phyloP scores from a whole-genome alignment of 495 filamentous ascomycete genomes.

The Lineolata rhizophorae region DNA sequence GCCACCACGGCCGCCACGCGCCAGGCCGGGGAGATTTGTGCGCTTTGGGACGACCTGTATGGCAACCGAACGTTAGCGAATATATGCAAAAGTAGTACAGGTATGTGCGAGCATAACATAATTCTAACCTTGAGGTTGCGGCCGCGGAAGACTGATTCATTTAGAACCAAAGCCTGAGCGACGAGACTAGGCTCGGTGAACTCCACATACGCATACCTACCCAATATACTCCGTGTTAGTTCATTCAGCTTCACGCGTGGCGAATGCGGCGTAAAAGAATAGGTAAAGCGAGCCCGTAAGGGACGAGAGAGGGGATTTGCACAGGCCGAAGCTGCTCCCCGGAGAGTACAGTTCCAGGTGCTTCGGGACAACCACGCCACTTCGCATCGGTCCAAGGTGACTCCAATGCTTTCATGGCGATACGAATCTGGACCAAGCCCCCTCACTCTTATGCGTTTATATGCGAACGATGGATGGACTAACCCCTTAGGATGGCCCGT shows the following conservation, averaged over 20 bases:
- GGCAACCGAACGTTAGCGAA: background rate
- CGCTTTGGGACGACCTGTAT: slow-evolving; percentile 78
- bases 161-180: slow-evolving; percentile 78
- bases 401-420: no score
- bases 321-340: background rate
- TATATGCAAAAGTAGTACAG: no score
- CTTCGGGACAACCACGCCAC: background rate
- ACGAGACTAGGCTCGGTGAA: slow-evolving; percentile 91
- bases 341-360: background rate
- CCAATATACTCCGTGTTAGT: slow-evolving; percentile 26
- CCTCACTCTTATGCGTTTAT: slow-evolving; percentile 11
- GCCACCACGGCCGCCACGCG: slow-evolving; percentile 41
- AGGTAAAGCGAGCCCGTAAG: slow-evolving; percentile 1
- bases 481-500: slow-evolving; percentile 97
- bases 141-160: slow-evolving; percentile 91
- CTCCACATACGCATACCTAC: slow-evolving; percentile 95
- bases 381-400: no score
- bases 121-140: slow-evolving; percentile 68
- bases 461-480: slow-evolving; percentile 17
- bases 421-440: slow-evolving; percentile 8
- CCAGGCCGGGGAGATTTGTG: slow-evolving; percentile 91
- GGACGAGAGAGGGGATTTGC: background rate
- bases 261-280: slow-evolving; percentile 27
- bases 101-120: background rate
- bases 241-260: slow-evolving; percentile 23